A percentile compares a stretch with the other conserved stretches of the same genome.
Conservation (phyloP, 306 rosid species). For the Quercus bicolor region DNA sequence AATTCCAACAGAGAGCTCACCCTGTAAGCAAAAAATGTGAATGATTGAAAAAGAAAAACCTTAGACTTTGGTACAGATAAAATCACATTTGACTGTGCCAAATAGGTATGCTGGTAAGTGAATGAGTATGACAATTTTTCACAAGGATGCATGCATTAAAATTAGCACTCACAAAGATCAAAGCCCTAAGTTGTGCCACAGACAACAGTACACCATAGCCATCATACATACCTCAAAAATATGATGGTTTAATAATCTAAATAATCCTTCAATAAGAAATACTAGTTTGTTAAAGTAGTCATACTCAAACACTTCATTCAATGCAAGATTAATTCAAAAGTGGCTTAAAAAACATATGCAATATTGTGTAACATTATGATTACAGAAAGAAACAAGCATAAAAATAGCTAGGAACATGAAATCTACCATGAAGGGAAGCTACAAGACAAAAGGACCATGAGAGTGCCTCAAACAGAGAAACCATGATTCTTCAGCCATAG, state of each 20-base stretch:
- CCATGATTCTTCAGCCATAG: not conserved
- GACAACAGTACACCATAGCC: not conserved
- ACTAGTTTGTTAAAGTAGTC: not conserved
- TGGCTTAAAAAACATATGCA: no score
- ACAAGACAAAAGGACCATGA: not conserved
- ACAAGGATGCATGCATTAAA: not conserved
- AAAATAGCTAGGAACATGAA: not conserved
- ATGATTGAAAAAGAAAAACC: constrained; percentile 19
- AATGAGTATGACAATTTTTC: not conserved
- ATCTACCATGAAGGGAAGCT: not conserved
- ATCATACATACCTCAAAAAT: not conserved
- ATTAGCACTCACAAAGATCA: not conserved
- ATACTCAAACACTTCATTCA: not conserved
- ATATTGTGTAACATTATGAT: no score
- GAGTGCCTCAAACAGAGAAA: not conserved
- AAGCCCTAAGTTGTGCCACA: not conserved
- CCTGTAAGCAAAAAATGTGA: constrained; percentile 50
- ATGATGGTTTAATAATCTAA: not conserved
- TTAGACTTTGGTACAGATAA: constrained; percentile 5
- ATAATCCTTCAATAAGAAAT: not conserved
- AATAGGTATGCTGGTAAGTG: not conserved
- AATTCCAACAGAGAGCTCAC: constrained; percentile 88
- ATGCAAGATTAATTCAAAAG: not conserved
- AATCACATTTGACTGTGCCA: not conserved
- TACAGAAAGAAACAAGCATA: not conserved